A percentile compares a stretch with the other conserved stretches of the same genome.
phyloP scores from a whole-genome alignment of 306 rosid genomes.

The Dalbergia oliveri region DNA sequence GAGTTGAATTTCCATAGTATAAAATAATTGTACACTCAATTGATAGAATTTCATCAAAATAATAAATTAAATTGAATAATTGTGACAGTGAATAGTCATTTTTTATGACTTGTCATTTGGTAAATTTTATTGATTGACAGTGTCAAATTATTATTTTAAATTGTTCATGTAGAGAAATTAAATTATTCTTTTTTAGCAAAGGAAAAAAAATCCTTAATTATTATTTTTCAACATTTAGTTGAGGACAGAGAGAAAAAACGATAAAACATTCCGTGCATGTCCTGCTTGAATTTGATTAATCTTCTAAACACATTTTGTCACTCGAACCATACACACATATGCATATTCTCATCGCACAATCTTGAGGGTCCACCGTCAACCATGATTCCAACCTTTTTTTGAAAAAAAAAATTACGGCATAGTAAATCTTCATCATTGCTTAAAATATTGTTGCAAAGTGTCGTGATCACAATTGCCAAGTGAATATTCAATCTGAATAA shows the following conservation, averaged over 20 bases:
- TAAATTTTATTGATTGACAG: no score
- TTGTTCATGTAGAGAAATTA: no score
- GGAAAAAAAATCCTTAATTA: no score
- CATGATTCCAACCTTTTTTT: neutral
- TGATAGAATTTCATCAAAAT: no score
- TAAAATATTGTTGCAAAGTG: slow-evolving; percentile 1
- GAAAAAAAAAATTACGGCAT: neutral
- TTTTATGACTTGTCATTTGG: no score
- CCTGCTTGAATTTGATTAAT: neutral
- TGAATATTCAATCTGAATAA: slow-evolving; percentile 8
- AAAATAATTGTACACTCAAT: no score
- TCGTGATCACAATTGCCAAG: slow-evolving; percentile 6
- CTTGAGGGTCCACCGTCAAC: slow-evolving; percentile 21
- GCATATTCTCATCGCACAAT: neutral
- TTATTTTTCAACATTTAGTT: neutral
- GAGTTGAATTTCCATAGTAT: no score
- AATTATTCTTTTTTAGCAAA: no score
- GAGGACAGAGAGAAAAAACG: neutral
- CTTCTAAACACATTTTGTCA: neutral
- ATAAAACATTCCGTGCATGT: neutral
- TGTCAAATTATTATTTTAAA: no score
- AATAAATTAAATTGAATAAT: no score
- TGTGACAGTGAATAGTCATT: no score
- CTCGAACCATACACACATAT: neutral
- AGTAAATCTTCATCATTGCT: slow-evolving; percentile 9